Conservation (phyloP, 345 rosid genomes). For the Corchorus capsularis region DNA sequence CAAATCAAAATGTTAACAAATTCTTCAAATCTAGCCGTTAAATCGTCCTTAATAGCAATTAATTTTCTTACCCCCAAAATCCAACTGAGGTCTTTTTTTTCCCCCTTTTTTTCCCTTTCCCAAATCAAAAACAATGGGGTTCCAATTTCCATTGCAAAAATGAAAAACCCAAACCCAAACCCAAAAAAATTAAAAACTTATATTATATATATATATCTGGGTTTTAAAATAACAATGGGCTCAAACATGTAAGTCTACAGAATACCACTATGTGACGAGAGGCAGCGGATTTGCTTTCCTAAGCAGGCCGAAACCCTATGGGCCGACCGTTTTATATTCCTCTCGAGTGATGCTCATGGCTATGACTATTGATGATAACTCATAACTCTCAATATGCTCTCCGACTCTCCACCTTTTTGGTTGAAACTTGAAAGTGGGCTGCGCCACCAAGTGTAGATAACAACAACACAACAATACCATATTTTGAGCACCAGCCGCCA, state of each 20-base stretch:
- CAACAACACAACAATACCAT: too few relatives aligned
- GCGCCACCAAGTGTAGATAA: not conserved
- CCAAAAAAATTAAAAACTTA: too few relatives aligned
- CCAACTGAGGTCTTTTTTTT: too few relatives aligned
- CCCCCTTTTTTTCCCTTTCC: too few relatives aligned
- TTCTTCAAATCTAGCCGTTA: not conserved
- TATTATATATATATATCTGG: not conserved
- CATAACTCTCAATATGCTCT: too few relatives aligned
- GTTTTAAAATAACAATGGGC: not conserved
- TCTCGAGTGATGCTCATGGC: not conserved
- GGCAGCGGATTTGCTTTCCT: not conserved
- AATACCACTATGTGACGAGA: not conserved
- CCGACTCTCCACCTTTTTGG: not conserved
- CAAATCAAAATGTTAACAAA: not conserved
- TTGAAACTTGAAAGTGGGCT: not conserved
- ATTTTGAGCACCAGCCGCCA: not conserved
- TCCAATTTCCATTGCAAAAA: too few relatives aligned
- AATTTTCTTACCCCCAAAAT: too few relatives aligned
- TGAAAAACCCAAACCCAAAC: too few relatives aligned
- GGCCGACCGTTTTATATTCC: not conserved
- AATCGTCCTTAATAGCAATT: too few relatives aligned
- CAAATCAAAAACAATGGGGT: too few relatives aligned
- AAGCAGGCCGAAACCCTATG: not conserved
- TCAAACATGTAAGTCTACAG: not conserved
- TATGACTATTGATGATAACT: not conserved